These are phyloP conservation scores for Amesomyces nigricolor DNA, from an alignment of 2,329 filamentous ascomycete genomes.

Conservation along the genomic window DNA sequence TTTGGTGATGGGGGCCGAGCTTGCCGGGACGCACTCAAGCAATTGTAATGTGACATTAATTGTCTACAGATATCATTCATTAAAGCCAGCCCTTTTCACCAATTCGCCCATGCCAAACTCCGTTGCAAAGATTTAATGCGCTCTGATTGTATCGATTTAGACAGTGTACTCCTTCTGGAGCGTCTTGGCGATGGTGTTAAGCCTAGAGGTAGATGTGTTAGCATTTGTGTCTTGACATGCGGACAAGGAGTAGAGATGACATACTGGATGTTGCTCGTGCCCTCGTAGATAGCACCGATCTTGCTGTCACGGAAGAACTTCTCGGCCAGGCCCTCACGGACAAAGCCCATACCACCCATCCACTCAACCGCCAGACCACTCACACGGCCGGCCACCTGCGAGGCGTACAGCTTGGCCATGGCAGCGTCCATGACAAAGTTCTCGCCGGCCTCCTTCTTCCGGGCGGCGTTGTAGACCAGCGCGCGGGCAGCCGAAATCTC, in stretches of 20 bases:
- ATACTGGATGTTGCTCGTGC: conserved; percentile 71
- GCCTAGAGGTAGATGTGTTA: conserved; percentile 33
- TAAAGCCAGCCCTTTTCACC: conserved; percentile 5
- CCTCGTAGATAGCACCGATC: conserved; percentile 97
- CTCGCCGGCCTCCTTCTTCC: conserved; percentile 96
- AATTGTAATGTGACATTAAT: neutral
- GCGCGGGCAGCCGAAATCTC: conserved; percentile 89
- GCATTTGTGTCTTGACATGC: neutral
- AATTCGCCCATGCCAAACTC: conserved; percentile 9
- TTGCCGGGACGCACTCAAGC: neutral
- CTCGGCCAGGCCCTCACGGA: conserved; percentile 91
- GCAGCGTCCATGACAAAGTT: conserved; percentile 93
- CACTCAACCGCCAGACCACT: conserved; percentile 86
- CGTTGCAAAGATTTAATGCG: neutral
- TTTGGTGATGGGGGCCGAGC: too few species aligned
- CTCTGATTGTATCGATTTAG: conserved; percentile 20
- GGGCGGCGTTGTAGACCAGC: conserved; percentile 89
- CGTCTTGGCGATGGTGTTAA: conserved; percentile 59
- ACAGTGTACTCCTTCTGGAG: conserved; percentile 57
- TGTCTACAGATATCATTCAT: conserved; percentile 1
- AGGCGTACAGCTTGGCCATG: conserved; percentile 95
- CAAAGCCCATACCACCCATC: conserved; percentile 99
- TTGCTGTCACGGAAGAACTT: conserved; percentile 98
- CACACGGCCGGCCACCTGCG: conserved; percentile 85
- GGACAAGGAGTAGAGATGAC: conserved; percentile 22